These are phyloP conservation scores for Boletellus emodensis DNA, from an alignment of 768 basidiomycete genomes.

Conservation along the genomic window DNA sequence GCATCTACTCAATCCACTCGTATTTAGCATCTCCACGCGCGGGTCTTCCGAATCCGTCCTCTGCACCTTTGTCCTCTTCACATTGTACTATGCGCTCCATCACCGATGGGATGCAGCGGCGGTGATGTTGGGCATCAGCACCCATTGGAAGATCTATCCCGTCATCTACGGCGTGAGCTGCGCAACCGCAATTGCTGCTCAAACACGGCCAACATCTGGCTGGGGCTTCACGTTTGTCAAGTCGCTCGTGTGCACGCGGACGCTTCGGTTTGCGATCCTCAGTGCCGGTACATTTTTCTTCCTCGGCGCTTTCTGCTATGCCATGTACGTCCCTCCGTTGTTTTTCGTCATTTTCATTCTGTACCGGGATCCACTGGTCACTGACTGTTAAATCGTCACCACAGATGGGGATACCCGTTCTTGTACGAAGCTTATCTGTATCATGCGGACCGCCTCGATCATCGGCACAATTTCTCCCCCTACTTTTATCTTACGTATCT, in stretches of 20 bases:
- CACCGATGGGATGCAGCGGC: slow-evolving; percentile 64
- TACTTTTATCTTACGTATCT: slow-evolving; percentile 97
- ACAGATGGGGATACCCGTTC: slow-evolving; percentile 93
- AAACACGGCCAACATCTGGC: slow-evolving; percentile 15
- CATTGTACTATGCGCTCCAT: slow-evolving; percentile 57
- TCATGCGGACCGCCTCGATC: slow-evolving; percentile 86
- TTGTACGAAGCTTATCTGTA: slow-evolving; percentile 90
- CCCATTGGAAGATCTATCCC: slow-evolving; percentile 98
- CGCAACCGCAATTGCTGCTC: slow-evolving; percentile 34
- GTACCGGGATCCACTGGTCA: neutral
- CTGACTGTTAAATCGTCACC: neutral
- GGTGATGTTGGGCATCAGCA: slow-evolving; percentile 70
- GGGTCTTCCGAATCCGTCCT: slow-evolving; percentile 93
- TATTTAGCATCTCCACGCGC: slow-evolving; percentile 94
- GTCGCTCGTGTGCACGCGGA: slow-evolving; percentile 45
- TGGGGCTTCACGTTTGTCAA: slow-evolving; percentile 29
- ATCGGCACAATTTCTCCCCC: slow-evolving; percentile 97
- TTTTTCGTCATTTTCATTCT: neutral
- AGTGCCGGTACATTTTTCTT: slow-evolving; percentile 65
- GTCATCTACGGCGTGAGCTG: slow-evolving; percentile 85
- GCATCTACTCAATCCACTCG: slow-evolving; percentile 91
- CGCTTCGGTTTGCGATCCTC: slow-evolving; percentile 62
- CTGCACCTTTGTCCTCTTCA: slow-evolving; percentile 69
- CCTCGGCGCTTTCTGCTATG: slow-evolving; percentile 65
- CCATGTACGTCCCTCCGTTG: slow-evolving; percentile 53